Evolutionary conservation across 306 rosid species (phyloP), one percentile per base, ranked within the genome.

Genomic region (Rosa rugosa): DNA sequence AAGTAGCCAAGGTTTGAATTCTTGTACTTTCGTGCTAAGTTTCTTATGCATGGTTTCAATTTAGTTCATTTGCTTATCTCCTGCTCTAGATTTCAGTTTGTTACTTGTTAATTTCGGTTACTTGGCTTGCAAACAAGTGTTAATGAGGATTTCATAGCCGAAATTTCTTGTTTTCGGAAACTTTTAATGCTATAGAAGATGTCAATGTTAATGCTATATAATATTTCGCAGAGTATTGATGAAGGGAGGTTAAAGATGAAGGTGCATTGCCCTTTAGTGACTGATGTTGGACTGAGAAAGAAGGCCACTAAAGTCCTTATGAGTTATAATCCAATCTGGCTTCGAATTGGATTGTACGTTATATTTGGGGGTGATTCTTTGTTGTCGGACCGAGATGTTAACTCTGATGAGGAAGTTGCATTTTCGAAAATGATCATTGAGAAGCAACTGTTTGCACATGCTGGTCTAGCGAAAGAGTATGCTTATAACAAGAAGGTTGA

Each of bases 401-500:
- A 75, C 64, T 81, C 89, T 41, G 95, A 91, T 72, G 85, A 91
- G 75, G 91, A 92, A 83, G 86, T 31, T 4, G n/a, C 84, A 11
- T 92, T 92, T 80, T 83, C 90, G 75, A 94, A 84, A 88, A 89
- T 92, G 97, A 71, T 94, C 69, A 81, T 92, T 79, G 97, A 84
- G 69, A 91, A 88, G 81, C 87, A 89, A n/a, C 85, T 92, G 66
- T 91, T 94, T 72, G 83, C 89, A 7, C 97, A 92, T 54, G 82
- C 78, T 62, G 88, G 90, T 79, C 78, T 92, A 42, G 97, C 99
- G 8, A 92, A 87, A 73, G 79, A 82, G 3, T 92, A 86, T 75
- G 93, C 97, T 41, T 92, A 92, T 81, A 94, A 94, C 89, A 93
- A 88, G 84, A 91, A 71, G 94, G 99, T 94, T 73, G 99, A 94